A percentile compares a stretch with the other conserved stretches of the same genome.
Conservation (phyloP, 805 yeast species). For the Pichia californica region DNA sequence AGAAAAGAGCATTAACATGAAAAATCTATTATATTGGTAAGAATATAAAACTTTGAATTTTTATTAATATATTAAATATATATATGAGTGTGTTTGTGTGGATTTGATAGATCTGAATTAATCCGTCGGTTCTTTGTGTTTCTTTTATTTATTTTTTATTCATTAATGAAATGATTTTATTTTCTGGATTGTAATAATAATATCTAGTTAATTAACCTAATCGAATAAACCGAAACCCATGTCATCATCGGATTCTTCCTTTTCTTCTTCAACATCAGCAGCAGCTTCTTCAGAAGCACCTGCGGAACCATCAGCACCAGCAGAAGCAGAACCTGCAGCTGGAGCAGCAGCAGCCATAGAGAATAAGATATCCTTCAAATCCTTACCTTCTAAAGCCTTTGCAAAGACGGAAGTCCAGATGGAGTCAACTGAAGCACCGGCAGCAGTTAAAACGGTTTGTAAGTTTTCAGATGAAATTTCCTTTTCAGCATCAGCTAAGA, state of each 20-base stretch:
- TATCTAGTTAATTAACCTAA: constrained; percentile 33
- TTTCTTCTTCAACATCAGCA: constrained; percentile 49
- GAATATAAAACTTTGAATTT: constrained; percentile 6
- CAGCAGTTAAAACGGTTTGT: constrained; percentile 69
- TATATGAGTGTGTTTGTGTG: too few relatives aligned
- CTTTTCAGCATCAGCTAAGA: constrained; percentile 94
- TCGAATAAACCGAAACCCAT: constrained; percentile 96
- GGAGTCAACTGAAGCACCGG: constrained; percentile 73
- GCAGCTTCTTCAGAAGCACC: constrained; percentile 62
- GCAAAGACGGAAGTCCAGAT: constrained; percentile 88
- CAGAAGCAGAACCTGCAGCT: constrained; percentile 62
- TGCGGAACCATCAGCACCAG: constrained; percentile 51
- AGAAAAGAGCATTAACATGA: constrained; percentile 8
- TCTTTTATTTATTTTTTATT: too few relatives aligned
- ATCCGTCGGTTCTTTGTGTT: too few relatives aligned
- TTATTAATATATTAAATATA: too few relatives aligned
- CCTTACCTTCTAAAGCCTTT: constrained; percentile 79
- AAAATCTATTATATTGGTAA: constrained; percentile 9
- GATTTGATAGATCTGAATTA: too few relatives aligned
- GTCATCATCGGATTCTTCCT: constrained; percentile 64
- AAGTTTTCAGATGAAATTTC: constrained; percentile 82
- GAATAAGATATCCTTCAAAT: constrained; percentile 66
- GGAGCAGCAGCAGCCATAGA: constrained; percentile 67
- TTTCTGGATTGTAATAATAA: neutral
- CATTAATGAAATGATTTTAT: too few relatives aligned